Base-by-base conservation (phyloP, 1,284 basidiomycete genomes). In the Trametes hirsuta region DNA sequence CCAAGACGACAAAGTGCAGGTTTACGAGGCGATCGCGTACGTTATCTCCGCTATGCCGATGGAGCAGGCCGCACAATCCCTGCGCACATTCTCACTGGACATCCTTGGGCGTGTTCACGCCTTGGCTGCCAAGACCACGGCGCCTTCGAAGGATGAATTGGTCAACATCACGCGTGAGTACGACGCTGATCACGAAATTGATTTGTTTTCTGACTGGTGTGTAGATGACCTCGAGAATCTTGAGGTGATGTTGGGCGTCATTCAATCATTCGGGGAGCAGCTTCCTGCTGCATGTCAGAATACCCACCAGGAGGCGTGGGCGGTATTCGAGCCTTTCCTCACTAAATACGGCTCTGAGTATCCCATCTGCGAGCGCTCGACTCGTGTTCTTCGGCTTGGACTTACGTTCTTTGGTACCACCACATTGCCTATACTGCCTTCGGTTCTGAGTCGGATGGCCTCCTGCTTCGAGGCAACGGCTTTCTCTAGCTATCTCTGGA, bases 21-120 rank as follows among this genome's bases (percentile, higher is more conserved):
- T 99, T 15, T 96, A 95, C 69, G 95, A 97, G 73, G 97, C 95
- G 4, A 95, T 99, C 59, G 95, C 94, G 1, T 90, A 94, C 74
- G 93, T 99, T 58, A 96, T 99, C 61, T 91, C 91, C 34, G 91
- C 89, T 1, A 96, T 98, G 93, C 88, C 91, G 1, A 87, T 90
- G 81, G 88, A 91, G 53, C 86, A 87, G 66, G 93, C 94, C 11
- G 93, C 94, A 2, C 83, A 88, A 64, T 93, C 91, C 0, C 81
- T 99, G 48, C 86, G 88, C 66, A 89, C 89, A 18, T 98, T 99
- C 74, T 85, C 90, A 11, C 80, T 88, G 55, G 91, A 91, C 68
- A 87, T 91, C 66, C 71, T 90, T 53, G 76, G 82, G 15, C 86
- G 89, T 67, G 84, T 96, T 10, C 90, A 94, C 71, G 79, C 83